phyloP scores from a whole-genome alignment of 441 rosid species.

The Gossypium lobatum region DNA sequence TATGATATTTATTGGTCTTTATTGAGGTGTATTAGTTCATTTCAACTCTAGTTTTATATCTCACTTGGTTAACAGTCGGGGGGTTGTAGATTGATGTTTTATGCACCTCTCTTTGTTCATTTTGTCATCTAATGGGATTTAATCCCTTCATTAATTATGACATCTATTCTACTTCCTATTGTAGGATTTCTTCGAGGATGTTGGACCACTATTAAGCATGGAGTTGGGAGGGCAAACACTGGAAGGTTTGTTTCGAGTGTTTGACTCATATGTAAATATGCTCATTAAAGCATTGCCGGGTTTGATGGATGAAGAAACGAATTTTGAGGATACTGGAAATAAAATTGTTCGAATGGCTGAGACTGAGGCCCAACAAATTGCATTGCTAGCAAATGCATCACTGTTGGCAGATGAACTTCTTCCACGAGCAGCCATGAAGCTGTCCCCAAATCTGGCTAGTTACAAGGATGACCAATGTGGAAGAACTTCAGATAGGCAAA shows the following conservation, averaged over 20 bases:
- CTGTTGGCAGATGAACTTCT: slow-evolving; percentile 92
- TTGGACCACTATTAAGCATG: slow-evolving; percentile 94
- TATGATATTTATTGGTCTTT: neutral
- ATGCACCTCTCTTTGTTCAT: neutral
- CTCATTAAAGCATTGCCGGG: slow-evolving; percentile 91
- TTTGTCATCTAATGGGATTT: neutral
- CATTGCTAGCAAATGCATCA: slow-evolving; percentile 95
- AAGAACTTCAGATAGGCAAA: slow-evolving; percentile 81
- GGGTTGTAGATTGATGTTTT: slow-evolving; percentile 4
- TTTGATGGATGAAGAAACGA: slow-evolving; percentile 86
- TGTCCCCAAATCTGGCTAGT: slow-evolving; percentile 56
- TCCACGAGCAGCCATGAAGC: slow-evolving; percentile 98
- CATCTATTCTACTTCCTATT: slow-evolving; percentile 15
- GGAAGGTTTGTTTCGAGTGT: slow-evolving; percentile 92
- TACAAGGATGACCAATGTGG: slow-evolving; percentile 62
- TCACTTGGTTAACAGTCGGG: neutral
- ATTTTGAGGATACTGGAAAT: slow-evolving; percentile 69
- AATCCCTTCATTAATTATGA: neutral
- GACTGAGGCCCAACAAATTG: slow-evolving; percentile 90
- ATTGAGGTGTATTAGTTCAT: neutral
- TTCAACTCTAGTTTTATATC: neutral
- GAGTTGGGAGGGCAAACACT: slow-evolving; percentile 91
- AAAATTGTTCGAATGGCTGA: slow-evolving; percentile 94
- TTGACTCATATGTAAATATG: slow-evolving; percentile 82
- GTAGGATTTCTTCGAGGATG: slow-evolving; percentile 98